Percentiles rank a stretch among this genome's conserved stretches.
Conservation (phyloP, 2,329 filamentous ascomycete species). For the Talaromyces amestolkiae region DNA sequence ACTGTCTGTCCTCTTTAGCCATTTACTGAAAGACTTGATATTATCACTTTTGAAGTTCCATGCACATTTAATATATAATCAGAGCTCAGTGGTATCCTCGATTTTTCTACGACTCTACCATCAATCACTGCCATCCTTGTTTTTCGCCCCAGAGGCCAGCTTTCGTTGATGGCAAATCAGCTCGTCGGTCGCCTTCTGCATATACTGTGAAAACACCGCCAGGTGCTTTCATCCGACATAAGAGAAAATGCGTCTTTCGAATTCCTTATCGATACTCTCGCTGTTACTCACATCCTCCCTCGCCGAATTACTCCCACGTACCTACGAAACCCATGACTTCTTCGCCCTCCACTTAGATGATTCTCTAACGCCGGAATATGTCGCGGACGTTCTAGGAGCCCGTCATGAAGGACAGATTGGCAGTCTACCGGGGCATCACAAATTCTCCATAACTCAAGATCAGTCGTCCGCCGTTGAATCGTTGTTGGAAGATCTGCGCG, state of each 20-base stretch:
- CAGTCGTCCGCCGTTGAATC: constrained; percentile 55
- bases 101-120: background rate
- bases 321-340: constrained; percentile 82
- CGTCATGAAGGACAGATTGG: constrained; percentile 78
- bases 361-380: constrained; percentile 60
- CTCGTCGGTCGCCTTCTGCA: background rate
- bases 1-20: background rate
- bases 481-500: constrained; percentile 52
- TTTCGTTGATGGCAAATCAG: constrained; percentile 11
- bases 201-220: constrained; percentile 18
- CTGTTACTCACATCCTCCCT: constrained; percentile 44
- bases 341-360: constrained; percentile 83
- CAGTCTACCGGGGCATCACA: constrained; percentile 74
- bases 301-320: constrained; percentile 57
- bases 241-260: constrained; percentile 26
- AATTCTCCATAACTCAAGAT: constrained; percentile 69
- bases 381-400: constrained; percentile 72
- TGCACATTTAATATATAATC: background rate
- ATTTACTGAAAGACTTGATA: background rate
- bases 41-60: background rate
- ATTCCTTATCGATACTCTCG: constrained; percentile 28
- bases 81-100: too few species aligned
- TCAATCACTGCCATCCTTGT: background rate
- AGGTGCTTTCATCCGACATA: constrained; percentile 8
- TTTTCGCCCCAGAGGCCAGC: background rate